These are phyloP conservation scores for Kwoniella sp. DNA, from an alignment of 768 basidiomycete species.

Conservation along the genomic window DNA sequence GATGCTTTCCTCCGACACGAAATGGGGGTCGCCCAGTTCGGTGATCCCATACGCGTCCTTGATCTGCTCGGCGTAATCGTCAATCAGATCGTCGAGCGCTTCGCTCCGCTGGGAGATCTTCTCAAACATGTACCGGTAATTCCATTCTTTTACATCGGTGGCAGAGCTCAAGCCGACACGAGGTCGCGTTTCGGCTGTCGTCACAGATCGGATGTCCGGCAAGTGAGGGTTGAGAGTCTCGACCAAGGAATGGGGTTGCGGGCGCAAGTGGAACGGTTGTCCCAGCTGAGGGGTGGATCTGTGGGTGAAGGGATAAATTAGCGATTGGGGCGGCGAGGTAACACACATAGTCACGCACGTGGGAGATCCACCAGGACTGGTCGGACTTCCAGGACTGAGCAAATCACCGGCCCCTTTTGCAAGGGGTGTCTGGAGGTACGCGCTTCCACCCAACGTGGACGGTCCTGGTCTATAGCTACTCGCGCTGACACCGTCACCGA, in stretches of 20 bases:
- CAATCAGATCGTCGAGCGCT: conserved; percentile 82
- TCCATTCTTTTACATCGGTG: conserved; percentile 50
- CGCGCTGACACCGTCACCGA: conserved; percentile 2
- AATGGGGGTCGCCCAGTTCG: conserved; percentile 78
- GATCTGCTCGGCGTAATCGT: conserved; percentile 77
- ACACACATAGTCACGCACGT: neutral
- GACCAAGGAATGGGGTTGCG: conserved; percentile 53
- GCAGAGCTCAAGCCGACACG: conserved; percentile 49
- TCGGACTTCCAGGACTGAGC: conserved; percentile 40
- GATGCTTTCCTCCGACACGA: conserved; percentile 67
- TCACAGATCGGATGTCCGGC: conserved; percentile 23
- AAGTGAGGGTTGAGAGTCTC: conserved; percentile 58
- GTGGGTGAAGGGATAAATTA: too few species aligned
- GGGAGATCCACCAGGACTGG: conserved; percentile 37
- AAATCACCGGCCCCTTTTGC: conserved; percentile 16
- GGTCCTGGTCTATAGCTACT: conserved; percentile 44
- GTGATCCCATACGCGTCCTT: conserved; percentile 68
- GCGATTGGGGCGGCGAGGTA: too few species aligned
- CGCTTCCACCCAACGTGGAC: conserved; percentile 15
- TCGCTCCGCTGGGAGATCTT: conserved; percentile 80
- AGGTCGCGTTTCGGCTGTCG: conserved; percentile 28
- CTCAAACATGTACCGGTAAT: conserved; percentile 86
- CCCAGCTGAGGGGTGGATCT: conserved; percentile 33
- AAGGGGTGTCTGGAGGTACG: conserved; percentile 18
- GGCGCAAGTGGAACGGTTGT: conserved; percentile 46